A percentile compares a stretch with the other conserved stretches of the same genome.
Conservation (phyloP, 1,284 basidiomycete species). For the Gastroboletus turbinatus region DNA sequence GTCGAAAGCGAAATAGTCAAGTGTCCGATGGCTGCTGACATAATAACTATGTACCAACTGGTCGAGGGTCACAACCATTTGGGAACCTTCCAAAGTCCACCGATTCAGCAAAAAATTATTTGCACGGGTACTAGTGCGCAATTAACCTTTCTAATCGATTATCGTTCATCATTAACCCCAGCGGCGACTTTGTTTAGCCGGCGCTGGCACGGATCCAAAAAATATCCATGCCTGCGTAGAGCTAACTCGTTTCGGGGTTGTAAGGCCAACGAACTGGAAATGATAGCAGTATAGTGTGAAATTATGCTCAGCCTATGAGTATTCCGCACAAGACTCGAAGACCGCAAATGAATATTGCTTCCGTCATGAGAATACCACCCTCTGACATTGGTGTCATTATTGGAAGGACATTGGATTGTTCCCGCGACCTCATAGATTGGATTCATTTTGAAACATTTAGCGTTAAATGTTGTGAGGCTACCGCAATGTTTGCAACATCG, state of each 20-base stretch:
- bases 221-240: neutral
- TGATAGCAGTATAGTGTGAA: neutral
- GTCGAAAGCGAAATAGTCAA: conserved; percentile 7
- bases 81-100: neutral
- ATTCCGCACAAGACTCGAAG: neutral
- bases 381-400: neutral
- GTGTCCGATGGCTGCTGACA: conserved; percentile 17
- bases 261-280: neutral
- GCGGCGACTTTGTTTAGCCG: neutral
- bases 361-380: neutral
- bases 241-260: neutral
- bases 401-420: neutral
- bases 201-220: conserved; percentile 1
- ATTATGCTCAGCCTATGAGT: neutral
- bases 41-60: conserved; percentile 16
- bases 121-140: neutral
- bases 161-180: neutral
- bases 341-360: neutral
- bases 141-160: conserved; percentile 15
- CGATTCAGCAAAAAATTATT: conserved; percentile 5
- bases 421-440: neutral
- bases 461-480: neutral
- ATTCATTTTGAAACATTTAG: neutral
- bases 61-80: neutral
- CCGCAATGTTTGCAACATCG: neutral